A percentile compares a stretch with the other conserved stretches of the same genome.
Evolutionary conservation across 75 land plant species (phyloP).

Genomic region (Pinus albicaulis): DNA sequence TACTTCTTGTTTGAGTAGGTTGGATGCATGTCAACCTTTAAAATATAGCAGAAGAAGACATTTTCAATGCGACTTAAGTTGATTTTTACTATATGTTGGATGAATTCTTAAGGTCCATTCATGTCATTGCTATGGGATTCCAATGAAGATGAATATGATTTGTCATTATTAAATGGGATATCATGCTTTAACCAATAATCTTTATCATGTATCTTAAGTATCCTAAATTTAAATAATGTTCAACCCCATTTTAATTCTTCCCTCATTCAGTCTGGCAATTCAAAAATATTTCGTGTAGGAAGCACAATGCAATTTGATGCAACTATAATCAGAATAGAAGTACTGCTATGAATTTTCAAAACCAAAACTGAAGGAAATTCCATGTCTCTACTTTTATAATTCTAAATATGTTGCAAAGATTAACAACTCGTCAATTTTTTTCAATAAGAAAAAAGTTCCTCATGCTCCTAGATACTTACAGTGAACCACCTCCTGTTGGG

Average conservation of each 20-base stretch:
- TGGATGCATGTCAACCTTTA: too few species aligned
- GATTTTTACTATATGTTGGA: neutral
- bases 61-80: neutral
- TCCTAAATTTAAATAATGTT: neutral
- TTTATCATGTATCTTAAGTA: neutral
- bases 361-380: neutral
- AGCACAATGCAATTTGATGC: too few species aligned
- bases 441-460: too few species aligned
- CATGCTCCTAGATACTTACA: slow-evolving; percentile 43
- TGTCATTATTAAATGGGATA: neutral
- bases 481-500: slow-evolving; percentile 77
- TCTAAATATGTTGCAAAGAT: neutral
- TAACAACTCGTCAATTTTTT: neutral
- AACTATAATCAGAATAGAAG: too few species aligned
- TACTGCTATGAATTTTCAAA: neutral
- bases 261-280: neutral
- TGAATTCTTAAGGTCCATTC: neutral
- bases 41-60: neutral
- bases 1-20: too few species aligned
- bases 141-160: neutral
- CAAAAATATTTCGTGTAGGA: neutral
- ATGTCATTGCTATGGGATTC: neutral
- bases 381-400: neutral
- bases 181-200: neutral
- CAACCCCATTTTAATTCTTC: neutral